Conservation (phyloP, 257 asterid species). For the Solanum lycopersicoides region DNA sequence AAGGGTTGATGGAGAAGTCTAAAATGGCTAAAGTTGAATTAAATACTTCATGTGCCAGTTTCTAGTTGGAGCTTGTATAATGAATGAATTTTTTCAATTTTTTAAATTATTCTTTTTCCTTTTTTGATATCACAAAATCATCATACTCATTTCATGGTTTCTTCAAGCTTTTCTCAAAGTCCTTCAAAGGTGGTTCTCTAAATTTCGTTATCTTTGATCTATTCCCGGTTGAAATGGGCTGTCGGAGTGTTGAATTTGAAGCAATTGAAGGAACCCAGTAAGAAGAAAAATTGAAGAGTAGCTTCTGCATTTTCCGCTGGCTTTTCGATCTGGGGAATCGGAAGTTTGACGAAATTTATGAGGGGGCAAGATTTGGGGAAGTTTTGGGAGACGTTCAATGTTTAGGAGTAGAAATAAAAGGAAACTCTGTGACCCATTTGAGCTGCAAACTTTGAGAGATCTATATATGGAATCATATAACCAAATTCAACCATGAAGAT, state of each 20-base stretch:
- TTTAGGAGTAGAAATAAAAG: not conserved
- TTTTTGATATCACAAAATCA: too few relatives aligned
- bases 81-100: too few relatives aligned
- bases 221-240: not conserved
- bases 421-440: not conserved
- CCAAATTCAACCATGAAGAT: not conserved
- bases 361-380: not conserved
- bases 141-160: not conserved
- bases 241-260: not conserved
- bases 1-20: not conserved
- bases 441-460: not conserved
- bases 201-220: not conserved
- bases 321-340: not conserved
- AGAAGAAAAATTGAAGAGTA: not conserved
- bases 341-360: not conserved
- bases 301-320: not conserved
- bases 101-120: too few relatives aligned
- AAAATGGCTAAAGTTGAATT: too few relatives aligned
- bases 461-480: not conserved
- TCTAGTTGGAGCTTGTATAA: not conserved
- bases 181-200: not conserved
- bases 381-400: not conserved
- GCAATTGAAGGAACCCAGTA: not conserved
- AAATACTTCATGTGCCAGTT: not conserved
- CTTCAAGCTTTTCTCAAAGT: not conserved